These are phyloP conservation scores for Centella asiatica DNA, from an alignment of 129 eudicot species.

Conservation along the genomic window DNA sequence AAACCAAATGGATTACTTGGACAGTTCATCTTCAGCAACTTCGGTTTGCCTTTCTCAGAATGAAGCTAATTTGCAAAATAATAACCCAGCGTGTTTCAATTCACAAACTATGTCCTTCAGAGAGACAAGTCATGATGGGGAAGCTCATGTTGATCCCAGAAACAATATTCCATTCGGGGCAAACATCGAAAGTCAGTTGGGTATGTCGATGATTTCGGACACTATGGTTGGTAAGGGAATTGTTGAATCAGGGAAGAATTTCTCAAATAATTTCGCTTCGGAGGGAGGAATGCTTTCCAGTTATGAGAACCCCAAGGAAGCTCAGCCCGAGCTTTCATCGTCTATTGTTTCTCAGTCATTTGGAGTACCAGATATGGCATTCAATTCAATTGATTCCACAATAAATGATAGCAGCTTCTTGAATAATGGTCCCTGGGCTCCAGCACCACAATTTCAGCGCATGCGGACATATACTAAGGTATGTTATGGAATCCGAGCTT, in stretches of 20 bases:
- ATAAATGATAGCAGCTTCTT: slow-evolving; percentile 61
- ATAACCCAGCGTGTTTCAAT: slow-evolving; percentile 55
- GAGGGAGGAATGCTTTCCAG: slow-evolving; percentile 57
- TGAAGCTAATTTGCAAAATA: slow-evolving; percentile 40
- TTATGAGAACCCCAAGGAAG: slow-evolving; percentile 59
- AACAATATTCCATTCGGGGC: slow-evolving; percentile 37
- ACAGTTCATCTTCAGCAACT: slow-evolving; percentile 84
- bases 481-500: slow-evolving; percentile 1
- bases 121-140: slow-evolving; percentile 52
- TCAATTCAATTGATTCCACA: slow-evolving; percentile 74
- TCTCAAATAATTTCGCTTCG: slow-evolving; percentile 46
- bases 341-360: slow-evolving; percentile 89
- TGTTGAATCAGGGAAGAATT: slow-evolving; percentile 58
- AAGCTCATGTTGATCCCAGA: slow-evolving; percentile 45
- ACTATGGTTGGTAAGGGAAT: slow-evolving; percentile 52
- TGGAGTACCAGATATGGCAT: slow-evolving; percentile 87
- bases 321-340: slow-evolving; percentile 76
- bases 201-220: slow-evolving; percentile 64
- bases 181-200: slow-evolving; percentile 46
- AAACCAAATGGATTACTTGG: slow-evolving; percentile 76
- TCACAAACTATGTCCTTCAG: slow-evolving; percentile 53
- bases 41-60: slow-evolving; percentile 67
- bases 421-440: slow-evolving; percentile 70
- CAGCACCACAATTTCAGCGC: slow-evolving; percentile 74
- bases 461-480: slow-evolving; percentile 95